Percentiles rank a stretch among this genome's conserved stretches.
Conservation (phyloP, 2,329 filamentous ascomycete species). For the Penicillium sp. region DNA sequence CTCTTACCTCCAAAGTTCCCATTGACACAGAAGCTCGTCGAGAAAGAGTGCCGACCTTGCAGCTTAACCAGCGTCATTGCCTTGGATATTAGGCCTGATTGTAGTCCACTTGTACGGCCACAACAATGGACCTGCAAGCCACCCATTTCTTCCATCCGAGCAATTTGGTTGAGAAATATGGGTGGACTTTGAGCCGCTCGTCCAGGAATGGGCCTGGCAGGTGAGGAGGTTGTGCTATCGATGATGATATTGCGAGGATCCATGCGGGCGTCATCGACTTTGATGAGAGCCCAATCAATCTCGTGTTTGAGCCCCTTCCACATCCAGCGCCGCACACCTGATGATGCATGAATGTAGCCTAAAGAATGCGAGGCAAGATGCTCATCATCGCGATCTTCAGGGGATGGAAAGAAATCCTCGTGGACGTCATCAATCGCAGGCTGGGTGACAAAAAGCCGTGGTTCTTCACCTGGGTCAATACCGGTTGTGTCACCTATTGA, state of each 20-base stretch:
- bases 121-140: constrained; percentile 82
- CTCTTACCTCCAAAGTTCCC: constrained; percentile 57
- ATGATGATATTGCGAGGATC: constrained; percentile 70
- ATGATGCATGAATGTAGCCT: constrained; percentile 84
- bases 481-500: constrained; percentile 74
- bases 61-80: constrained; percentile 84
- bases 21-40: constrained; percentile 65
- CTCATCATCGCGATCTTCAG: constrained; percentile 73
- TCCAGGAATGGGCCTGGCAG: constrained; percentile 47
- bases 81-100: constrained; percentile 73
- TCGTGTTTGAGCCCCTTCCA: constrained; percentile 77
- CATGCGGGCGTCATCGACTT: constrained; percentile 69
- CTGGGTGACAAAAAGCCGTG: constrained; percentile 81
- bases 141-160: constrained; percentile 59
- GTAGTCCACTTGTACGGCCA: constrained; percentile 80
- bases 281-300: constrained; percentile 92
- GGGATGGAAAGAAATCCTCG: constrained; percentile 78
- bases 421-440: constrained; percentile 86
- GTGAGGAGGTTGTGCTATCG: constrained; percentile 22
- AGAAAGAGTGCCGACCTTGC: constrained; percentile 77
- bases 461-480: constrained; percentile 70
- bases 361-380: constrained; percentile 78
- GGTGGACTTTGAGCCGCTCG: constrained; percentile 40
- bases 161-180: constrained; percentile 57
- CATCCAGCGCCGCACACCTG: constrained; percentile 75